Evolutionary conservation across 805 yeast species (phyloP), one percentile per base, ranked within the genome.

Genomic region (Metschnikowia cubensis): DNA sequence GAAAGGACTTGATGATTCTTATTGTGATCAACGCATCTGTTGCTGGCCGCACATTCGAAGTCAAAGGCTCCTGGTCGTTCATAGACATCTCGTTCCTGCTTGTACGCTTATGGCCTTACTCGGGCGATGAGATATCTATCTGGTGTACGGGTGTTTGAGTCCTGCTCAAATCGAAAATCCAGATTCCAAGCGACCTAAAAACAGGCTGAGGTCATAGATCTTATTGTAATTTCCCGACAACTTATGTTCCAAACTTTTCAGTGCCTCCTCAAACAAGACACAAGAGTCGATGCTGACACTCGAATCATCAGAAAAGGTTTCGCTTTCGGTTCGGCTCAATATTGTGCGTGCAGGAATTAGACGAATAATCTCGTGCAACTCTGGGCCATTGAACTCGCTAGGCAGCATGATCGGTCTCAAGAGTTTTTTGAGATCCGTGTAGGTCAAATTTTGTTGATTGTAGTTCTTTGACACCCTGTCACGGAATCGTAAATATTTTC

Each of bases 1-100:
- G 92, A 65, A 94, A 94, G 1, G 97, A 89, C 64, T 92, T 92
- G 61, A 94, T 81, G 20, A 94, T 80, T 51, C 99, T 80, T 5
- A 94, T 77, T 0, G 99, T 94, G 38, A 94, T 68, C 13, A 89
- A 81, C 0, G 96, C 84, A 63, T 82, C 84, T 3, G 83, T 74
- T 22, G 77, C 79, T 13, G 94, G 96, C 51, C 88, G 80, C 11
- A 82, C 85, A 15, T 83, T 82, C 1, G 95, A 86, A 0, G 96
- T 88, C 49, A 89, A 70, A 0, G 96, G 96, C 61, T 59, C 60
- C 6, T 51, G 51, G 7, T 39, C 46, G 29, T 43, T 46, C 34
- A 34, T 15, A 6, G 40, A 43, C 40, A 43, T 43, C 22, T 35
- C 22, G 17, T 11, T 43, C 6, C 13, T 17, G 33, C 33, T 13